Evolutionary conservation across 1,139 yeast genomes (phyloP), one percentile per base, ranked within the genome.

Genomic region (Yamadazyma triangularis): DNA sequence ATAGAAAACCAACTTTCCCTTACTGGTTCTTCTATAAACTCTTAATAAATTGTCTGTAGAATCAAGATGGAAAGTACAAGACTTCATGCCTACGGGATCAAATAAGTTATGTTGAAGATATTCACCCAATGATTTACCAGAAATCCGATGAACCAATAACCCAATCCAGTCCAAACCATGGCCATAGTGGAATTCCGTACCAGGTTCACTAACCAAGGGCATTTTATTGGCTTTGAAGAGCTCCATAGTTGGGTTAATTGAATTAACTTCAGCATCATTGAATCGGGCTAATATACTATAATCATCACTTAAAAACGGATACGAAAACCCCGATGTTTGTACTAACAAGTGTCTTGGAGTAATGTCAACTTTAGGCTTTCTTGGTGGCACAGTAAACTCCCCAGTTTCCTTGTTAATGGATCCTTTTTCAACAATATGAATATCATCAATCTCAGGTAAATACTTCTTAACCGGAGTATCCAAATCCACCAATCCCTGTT

Each of bases 121-220:
- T 10, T 59, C 64, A 6, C 73, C 70, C 15, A 76, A 51, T 13
- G 50, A 50, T 41, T 51, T 35, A 3, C 77, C 78, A 3, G 70
- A 46, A 11, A 71, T 56, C 22, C 56, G 53, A 39, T 71, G 61
- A 16, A 76, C 51, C 1, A 72, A 56, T 21, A 60, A 50, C 2
- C 81, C 79, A 4, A 71, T 65, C 77, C 79, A 71, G 42, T 76
- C 82, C 23, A 63, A 53, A 31, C 65, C 60, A 30, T 63, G 62
- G 12, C 82, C 81, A 45, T 76, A 76, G 30, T 50, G 47, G 70
- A 75, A 76, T 8, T 51, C 42, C 0, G 71, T 50, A 2, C 81
- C 81, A 2, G 82, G 82, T 42, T 76, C 79, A 34, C 58, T 61
- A 4, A 63, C 35, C 30, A 76, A 56, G 0, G 80, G 80, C 31